Evolutionary conservation across 345 rosid species (phyloP).

Genomic region (Salix suchowensis): DNA sequence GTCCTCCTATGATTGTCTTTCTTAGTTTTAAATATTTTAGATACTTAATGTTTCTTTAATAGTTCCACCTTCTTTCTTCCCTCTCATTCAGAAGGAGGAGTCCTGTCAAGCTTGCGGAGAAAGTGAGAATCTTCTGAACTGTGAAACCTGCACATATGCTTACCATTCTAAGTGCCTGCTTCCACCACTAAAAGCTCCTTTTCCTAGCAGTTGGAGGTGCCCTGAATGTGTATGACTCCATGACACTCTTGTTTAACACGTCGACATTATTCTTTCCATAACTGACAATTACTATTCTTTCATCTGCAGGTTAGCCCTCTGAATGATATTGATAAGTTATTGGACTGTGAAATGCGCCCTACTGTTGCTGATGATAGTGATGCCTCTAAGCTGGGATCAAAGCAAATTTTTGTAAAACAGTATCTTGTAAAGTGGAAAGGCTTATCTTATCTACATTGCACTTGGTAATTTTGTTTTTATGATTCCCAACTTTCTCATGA

Average conservation of each 20-base stretch:
- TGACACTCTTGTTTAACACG: conserved; percentile 6
- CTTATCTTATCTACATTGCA: conserved; percentile 90
- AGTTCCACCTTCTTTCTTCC: conserved; percentile 10
- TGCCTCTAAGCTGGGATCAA: conserved; percentile 56
- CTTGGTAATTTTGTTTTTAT: conserved; percentile 50
- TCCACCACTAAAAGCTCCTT: conserved; percentile 73
- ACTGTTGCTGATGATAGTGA: conserved; percentile 62
- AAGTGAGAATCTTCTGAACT: conserved; percentile 59
- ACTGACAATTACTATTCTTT: conserved; percentile 18
- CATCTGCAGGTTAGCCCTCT: conserved; percentile 88
- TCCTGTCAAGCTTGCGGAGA: conserved; percentile 94
- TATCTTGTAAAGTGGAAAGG: conserved; percentile 99
- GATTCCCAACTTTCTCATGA: neutral
- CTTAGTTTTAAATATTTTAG: neutral
- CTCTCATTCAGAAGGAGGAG: conserved; percentile 46
- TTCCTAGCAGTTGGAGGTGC: conserved; percentile 82
- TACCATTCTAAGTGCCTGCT: conserved; percentile 81
- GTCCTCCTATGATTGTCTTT: neutral
- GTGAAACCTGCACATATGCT: conserved; percentile 81
- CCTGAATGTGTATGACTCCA: conserved; percentile 77
- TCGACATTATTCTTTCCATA: conserved; percentile 4
- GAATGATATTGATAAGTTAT: conserved; percentile 83
- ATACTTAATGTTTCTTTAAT: neutral
- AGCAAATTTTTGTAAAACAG: conserved; percentile 82
- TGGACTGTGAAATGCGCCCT: conserved; percentile 95